Evolutionary conservation across 2,329 filamentous ascomycete species (phyloP), one percentile per base, ranked within the genome.

Genomic region (Trichoderma sp.): DNA sequence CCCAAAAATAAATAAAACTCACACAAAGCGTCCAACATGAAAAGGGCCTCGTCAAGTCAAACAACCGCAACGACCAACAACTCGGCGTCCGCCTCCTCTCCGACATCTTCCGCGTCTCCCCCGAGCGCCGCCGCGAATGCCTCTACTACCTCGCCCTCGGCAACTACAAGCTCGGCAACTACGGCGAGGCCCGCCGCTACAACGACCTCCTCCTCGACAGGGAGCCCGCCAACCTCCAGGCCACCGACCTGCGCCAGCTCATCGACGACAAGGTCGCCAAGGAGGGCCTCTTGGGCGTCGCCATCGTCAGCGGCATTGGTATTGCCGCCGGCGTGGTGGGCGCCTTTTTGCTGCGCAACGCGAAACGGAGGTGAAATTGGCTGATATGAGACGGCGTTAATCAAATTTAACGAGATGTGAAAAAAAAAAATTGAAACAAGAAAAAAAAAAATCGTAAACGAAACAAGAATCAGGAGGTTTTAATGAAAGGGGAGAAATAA

Each of bases 101-200:
- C 73, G 94, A 98, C 73, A 99, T 99, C 81, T 99, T 98, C 86
- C 93, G 94, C 77, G 90, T 90, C 68, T 91, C 93, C 39, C 93
- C 93, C 72, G 95, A 98, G 80, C 92, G 95, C 74, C 90, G 95
- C 76, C 90, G 95, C 76, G 95, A 99, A 86, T 99, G 95, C 77
- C 91, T 99, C 70, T 99, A 97, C 84, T 99, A 99, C 81, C 89
- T 99, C 64, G 95, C 93, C 29, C 87, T 99, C 35, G 95, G 95
- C 71, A 97, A 98, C 84, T 98, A 94, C 87, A 98, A 98, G 84
- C 88, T 99, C 56, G 94, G 94, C 70, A 98, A 97, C 85, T 99
- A 97, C 80, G 93, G 90, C 70, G 95, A 99, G 78, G 94, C 94
- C 69, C 87, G 94, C 75, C 87, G 92, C 76, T 98, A 98, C 82